Percentiles rank a stretch among this genome's conserved stretches.
Conservation (phyloP, 2,329 filamentous ascomycete species). For the Trichoderma sp. region DNA sequence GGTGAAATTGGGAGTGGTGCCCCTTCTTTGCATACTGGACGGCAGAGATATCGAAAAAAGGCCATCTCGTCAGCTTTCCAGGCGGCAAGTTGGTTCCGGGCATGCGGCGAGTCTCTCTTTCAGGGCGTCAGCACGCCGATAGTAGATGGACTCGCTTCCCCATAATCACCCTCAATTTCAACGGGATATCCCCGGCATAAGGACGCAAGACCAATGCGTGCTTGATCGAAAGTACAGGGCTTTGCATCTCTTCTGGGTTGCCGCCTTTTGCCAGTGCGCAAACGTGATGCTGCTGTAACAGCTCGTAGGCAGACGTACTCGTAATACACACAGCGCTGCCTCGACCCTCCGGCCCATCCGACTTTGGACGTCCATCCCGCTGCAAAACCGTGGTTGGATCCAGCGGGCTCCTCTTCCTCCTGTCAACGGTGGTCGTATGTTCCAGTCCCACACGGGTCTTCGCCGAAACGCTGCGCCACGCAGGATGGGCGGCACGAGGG, state of each 20-base stretch:
- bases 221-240: not conserved
- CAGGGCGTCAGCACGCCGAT: slow-evolving; percentile 12
- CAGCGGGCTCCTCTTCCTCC: not conserved
- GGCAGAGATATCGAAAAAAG: not conserved
- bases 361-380: not conserved
- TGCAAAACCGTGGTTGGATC: not conserved
- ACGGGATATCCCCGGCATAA: slow-evolving; percentile 27
- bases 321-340: not conserved
- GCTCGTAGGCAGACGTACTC: too few relatives aligned
- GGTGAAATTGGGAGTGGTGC: not conserved
- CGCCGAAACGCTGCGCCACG: slow-evolving; percentile 26
- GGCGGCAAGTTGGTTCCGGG: slow-evolving; percentile 8
- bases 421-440: not conserved
- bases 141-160: not conserved
- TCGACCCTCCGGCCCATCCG: slow-evolving; percentile 13
- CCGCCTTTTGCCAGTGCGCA: not conserved
- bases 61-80: not conserved
- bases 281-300: too few relatives aligned
- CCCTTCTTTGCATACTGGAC: slow-evolving; percentile 9
- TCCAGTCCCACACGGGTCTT: slow-evolving; percentile 17
- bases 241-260: not conserved
- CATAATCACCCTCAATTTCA: slow-evolving; percentile 22
- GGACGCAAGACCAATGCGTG: slow-evolving; percentile 6
- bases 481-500: slow-evolving; percentile 6
- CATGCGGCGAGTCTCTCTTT: not conserved